Percentiles rank a stretch among this genome's conserved stretches.
phyloP scores from a whole-genome alignment of 208 protist species.

The Vickermania spadyakhi region DNA sequence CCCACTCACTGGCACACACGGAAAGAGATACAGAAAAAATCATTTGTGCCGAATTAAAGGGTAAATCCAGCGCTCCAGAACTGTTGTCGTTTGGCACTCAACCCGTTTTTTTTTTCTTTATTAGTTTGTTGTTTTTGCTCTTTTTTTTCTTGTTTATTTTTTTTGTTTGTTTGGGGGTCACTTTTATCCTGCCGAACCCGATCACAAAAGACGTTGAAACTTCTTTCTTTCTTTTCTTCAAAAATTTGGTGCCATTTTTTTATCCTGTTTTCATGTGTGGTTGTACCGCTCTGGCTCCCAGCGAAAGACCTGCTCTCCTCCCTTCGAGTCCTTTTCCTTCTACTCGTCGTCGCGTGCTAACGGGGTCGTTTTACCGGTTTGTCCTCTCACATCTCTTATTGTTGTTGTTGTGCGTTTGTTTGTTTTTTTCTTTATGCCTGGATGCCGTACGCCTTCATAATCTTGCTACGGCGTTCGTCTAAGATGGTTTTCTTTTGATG shows the following conservation, averaged over 20 bases:
- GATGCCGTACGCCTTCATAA: conserved; percentile 28
- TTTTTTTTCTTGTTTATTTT: background rate
- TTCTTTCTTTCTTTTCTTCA: background rate
- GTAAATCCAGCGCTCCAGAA: background rate
- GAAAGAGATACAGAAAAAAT: background rate
- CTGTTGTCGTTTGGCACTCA: background rate
- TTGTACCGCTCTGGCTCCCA: no score
- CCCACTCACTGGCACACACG: background rate
- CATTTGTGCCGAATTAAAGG: background rate
- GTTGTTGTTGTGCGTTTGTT: no score
- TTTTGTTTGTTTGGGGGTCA: background rate
- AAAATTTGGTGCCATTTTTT: background rate
- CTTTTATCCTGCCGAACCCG: no score
- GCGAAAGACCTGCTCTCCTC: no score
- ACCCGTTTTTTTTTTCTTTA: background rate
- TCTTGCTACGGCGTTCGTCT: conserved; percentile 24
- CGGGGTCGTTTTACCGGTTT: no score
- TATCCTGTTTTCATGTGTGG: background rate
- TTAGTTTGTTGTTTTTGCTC: background rate
- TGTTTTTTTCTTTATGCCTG: no score
- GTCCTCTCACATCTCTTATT: no score
- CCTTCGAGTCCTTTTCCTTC: background rate
- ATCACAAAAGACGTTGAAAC: background rate
- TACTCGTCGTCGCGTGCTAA: background rate
- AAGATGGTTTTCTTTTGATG: conserved; percentile 16